Evolutionary conservation across 768 basidiomycete species (phyloP).

Genomic region (Naganishia kalamii): DNA sequence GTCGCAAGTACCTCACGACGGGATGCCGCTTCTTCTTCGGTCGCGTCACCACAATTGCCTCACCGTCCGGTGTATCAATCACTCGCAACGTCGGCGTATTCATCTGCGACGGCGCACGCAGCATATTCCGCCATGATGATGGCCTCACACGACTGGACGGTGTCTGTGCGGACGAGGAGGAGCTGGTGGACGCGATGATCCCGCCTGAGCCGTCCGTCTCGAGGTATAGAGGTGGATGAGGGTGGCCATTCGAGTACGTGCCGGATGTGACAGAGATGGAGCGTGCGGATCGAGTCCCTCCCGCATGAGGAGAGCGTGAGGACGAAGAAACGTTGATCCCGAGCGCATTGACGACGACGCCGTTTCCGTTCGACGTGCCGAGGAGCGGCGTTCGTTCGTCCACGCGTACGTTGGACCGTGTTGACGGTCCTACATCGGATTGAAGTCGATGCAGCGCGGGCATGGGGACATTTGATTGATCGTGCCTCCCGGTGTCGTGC

Average conservation of each 20-base stretch:
- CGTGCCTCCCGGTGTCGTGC: background rate
- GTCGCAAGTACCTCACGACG: constrained; percentile 36
- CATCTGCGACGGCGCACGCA: constrained; percentile 18
- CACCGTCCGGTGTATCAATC: constrained; percentile 15
- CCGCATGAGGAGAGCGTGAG: background rate
- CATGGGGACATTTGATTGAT: background rate
- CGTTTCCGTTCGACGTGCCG: background rate
- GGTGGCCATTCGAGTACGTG: background rate
- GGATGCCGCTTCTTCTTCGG: constrained; percentile 19
- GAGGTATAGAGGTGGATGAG: constrained; percentile 1
- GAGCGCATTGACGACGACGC: background rate
- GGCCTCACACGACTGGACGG: constrained; percentile 8
- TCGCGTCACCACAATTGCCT: constrained; percentile 22
- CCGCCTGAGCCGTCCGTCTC: background rate
- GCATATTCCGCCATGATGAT: constrained; percentile 20
- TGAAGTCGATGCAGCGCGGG: background rate
- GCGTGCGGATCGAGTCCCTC: background rate
- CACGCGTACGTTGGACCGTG: background rate
- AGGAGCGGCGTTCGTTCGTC: constrained; percentile 21
- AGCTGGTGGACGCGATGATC: background rate
- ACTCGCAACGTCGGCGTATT: constrained; percentile 13
- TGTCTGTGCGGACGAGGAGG: background rate
- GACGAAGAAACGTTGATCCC: background rate
- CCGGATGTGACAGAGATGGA: constrained; percentile 1
- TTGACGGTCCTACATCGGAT: background rate